These are phyloP conservation scores for Pinus taeda DNA, from an alignment of 75 land plant species.

Conservation along the genomic window DNA sequence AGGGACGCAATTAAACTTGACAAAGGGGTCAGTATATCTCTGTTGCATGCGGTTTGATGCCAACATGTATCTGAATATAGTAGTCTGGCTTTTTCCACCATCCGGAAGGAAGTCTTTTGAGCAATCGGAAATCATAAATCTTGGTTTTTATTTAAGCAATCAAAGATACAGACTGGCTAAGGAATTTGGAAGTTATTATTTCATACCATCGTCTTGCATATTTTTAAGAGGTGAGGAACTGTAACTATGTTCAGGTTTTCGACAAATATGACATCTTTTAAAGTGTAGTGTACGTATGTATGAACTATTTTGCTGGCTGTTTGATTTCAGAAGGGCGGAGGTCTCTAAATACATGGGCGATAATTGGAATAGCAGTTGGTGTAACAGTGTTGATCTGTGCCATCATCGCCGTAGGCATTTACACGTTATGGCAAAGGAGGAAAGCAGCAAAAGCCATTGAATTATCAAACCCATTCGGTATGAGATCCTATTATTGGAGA, in stretches of 20 bases:
- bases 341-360: not conserved
- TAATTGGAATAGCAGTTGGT: constrained; percentile 27
- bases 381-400: not conserved
- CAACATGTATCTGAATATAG: constrained; percentile 19
- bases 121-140: constrained; percentile 3
- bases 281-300: not conserved
- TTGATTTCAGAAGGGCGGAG: too few species aligned
- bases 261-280: too few species aligned
- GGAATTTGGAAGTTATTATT: constrained; percentile 26
- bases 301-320: too few species aligned
- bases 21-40: constrained; percentile 39
- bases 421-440: constrained; percentile 27
- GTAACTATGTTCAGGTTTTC: not conserved
- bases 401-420: constrained; percentile 12
- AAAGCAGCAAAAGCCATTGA: constrained; percentile 28
- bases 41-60: constrained; percentile 13
- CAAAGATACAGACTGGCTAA: constrained; percentile 33
- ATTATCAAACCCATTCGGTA: constrained; percentile 40
- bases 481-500: not conserved
- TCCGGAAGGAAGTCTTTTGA: constrained; percentile 17
- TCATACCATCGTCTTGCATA: constrained; percentile 8
- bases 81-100: constrained; percentile 37
- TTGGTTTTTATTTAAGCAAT: constrained; percentile 33
- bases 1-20: not conserved
- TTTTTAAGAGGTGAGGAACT: constrained; percentile 12